Base-by-base conservation (phyloP, 1,284 basidiomycete genomes). In the Sanghuangporus sanghuang region DNA sequence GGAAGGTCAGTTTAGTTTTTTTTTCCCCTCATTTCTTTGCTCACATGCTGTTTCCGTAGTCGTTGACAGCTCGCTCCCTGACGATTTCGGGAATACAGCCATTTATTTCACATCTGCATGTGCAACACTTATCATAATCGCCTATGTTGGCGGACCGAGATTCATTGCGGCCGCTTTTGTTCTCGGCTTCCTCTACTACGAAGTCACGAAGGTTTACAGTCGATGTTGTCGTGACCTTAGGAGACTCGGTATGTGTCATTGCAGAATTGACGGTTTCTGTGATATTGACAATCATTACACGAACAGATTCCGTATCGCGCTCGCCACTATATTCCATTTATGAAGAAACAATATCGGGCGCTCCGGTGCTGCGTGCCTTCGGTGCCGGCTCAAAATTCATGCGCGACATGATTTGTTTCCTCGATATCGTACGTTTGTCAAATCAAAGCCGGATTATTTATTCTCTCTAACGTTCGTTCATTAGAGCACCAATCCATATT, bases 301-400 rank as follows among this genome's bases (percentile, higher is more conserved):
- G 59, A 18, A 3, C 57, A 89, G 93, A 95, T 71, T 93, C 92
- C 12, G 87, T 95, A 50, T 94, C 93, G 7, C 86, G 93, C 44
- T 95, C 92, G 0, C 95, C 95, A 0, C 76, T 98, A 16, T 97
- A 96, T 74, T 94, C 92, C 0, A 90, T 96, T 54, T 97, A 95
- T 68, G 91, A 90, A 1, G 94, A 96, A 75, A 93, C 92, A 0
- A 93, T 95, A 61, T 83, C 92, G 3, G 94, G 93, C 16, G 90
- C 90, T 16, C 83, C 92, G 0, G 90, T 96, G 55, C 78, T 96
- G 48, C 89, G 95, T 52, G 89, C 95, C 0, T 96, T 95, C 70
- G 94, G 94, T 18, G 90, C 90, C 12, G 87, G 87, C 35, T 92
- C 92, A 35, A 92, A 93, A 70, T 90, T 96, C 70, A 77, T 98